Base-by-base conservation (phyloP, 2,329 filamentous ascomycete species). In the Stachybotrys chlorohalonatus region DNA sequence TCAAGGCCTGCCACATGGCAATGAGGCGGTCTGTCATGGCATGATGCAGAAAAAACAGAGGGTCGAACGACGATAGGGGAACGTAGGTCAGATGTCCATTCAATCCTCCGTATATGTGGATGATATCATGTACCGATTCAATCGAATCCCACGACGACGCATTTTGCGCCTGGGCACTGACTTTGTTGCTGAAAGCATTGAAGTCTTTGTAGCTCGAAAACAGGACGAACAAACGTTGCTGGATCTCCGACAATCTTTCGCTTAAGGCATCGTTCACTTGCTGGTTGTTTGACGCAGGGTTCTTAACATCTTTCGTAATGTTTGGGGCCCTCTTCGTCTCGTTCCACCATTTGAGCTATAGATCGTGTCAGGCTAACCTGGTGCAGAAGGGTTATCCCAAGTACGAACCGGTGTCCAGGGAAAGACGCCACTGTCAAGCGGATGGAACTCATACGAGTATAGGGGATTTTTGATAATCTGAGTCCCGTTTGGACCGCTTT, bases 21-120 rank as follows among this genome's bases (percentile, higher is more conserved):
- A 90, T 82, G 31, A 89, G 69, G 3, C 90, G 82, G 64, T 95
- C 90, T 7, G 90, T 80, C 68, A 88, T 91, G 58, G 77, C 74
- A 62, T 93, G 89, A 63, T 93, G 88, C 8, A 93, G 71, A 70
- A 86, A 89, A 69, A 93, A 92, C 11, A 89, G 73, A 0, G 89
- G 89, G 64, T 95, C 90, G 65, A 90, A 95, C 0, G 86, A 81
- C 1, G 89, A 87, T 61, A 87, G 86, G 16, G 84, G 82, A 36
- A 85, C 82, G 67, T 82, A 87, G 47, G 79, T 82, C 81, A 88
- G 87, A 62, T 90, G 86, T 1, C 87, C 86, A 42, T 77, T 76
- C 56, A 70, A 75, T 36, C 80, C 87, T 4, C 79, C 75, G 51
- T 79, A 74, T 36, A 78, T 78, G 59, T 87, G 84, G 46, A 87